Conservation (phyloP, 805 yeast genomes). For the Maudiozyma serrabonitensis region DNA sequence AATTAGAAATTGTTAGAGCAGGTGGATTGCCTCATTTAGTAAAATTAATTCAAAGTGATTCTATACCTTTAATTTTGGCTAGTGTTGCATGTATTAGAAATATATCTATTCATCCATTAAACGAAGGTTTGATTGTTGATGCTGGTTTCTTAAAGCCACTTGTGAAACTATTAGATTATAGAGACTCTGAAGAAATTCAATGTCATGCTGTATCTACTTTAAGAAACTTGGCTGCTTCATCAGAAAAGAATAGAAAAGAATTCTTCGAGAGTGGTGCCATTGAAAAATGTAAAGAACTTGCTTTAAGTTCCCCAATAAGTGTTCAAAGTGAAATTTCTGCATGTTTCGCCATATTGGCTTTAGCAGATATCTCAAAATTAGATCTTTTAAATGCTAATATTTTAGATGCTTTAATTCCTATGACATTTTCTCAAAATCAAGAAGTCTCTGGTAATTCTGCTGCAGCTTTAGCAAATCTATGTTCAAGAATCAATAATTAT, state of each 20-base stretch:
- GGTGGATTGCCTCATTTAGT: conserved; percentile 93
- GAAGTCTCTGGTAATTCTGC: conserved; percentile 98
- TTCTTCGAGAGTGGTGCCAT: conserved; percentile 94
- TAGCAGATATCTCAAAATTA: conserved; percentile 88
- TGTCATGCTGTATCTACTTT: conserved; percentile 96
- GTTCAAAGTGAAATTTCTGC: conserved; percentile 97
- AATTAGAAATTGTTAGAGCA: conserved; percentile 87
- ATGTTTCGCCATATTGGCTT: conserved; percentile 90
- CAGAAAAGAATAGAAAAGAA: conserved; percentile 86
- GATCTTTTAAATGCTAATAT: conserved; percentile 76
- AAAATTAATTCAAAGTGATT: conserved; percentile 77
- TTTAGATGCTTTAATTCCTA: conserved; percentile 80
- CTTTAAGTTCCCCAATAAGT: conserved; percentile 73
- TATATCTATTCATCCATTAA: conserved; percentile 91
- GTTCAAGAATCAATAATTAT: conserved; percentile 83
- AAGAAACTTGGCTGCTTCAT: conserved; percentile 90
- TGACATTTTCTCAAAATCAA: conserved; percentile 76
- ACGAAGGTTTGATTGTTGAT: conserved; percentile 90
- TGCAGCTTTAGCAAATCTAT: conserved; percentile 92
- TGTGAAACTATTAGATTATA: conserved; percentile 72
- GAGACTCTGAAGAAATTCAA: conserved; percentile 90
- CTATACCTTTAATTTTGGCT: conserved; percentile 86
- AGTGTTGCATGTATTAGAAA: conserved; percentile 98
- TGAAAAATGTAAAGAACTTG: conserved; percentile 80
- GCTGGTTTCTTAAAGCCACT: conserved; percentile 93